Base-by-base conservation (phyloP, 2,329 filamentous ascomycete species). In the Gnomoniopsis sp. region DNA sequence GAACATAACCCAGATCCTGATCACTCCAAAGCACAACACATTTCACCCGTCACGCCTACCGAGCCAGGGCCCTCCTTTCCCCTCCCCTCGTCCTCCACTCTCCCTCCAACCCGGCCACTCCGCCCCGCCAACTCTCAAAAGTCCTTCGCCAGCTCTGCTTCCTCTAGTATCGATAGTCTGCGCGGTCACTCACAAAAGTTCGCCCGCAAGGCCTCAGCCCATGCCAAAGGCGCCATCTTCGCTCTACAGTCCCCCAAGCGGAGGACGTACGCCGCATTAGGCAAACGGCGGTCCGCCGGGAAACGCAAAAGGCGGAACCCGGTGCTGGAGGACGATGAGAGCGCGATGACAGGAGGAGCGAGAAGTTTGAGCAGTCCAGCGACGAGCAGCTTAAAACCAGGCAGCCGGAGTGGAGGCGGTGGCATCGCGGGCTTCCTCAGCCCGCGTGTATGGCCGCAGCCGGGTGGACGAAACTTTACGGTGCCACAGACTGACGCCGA, bases 151-250 rank as follows among this genome's bases (percentile, higher is more conserved):
- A 59, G 56, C 49, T 41, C 19, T 21, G 46, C 22, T n/a, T 48
- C 50, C 52, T 56, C 59, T n/a, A 59, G 56, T 2, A 50, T 50
- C n/a, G 56, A 59, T n/a, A 59, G 56, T n/a, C 49, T 61, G 51
- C 50, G 36, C 11, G 55, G 43, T 19, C 49, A 34, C 1, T 59
- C 59, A 2, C 52, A 53, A n/a, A 49, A 44, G 11, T 34, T 61
- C 12, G 59, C 56, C 1, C 52, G 52, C n/a, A 61, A 61, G 17
- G 53, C 56, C 19, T 59, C 59, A 1, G 59, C 59, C 3, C 54
- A 53, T 2, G 56, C 57, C 22, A 56, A 59, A 22, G 56, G 59
- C 10, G 59, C 59, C 10, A 53, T 53, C 14, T 54, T 54, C 36
- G 59, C 59, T 1, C 34, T 58, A 19, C 51, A 53, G n/a, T 47